phyloP scores from a whole-genome alignment of 2,329 filamentous ascomycete genomes.

The Fusarium zealandicum region DNA sequence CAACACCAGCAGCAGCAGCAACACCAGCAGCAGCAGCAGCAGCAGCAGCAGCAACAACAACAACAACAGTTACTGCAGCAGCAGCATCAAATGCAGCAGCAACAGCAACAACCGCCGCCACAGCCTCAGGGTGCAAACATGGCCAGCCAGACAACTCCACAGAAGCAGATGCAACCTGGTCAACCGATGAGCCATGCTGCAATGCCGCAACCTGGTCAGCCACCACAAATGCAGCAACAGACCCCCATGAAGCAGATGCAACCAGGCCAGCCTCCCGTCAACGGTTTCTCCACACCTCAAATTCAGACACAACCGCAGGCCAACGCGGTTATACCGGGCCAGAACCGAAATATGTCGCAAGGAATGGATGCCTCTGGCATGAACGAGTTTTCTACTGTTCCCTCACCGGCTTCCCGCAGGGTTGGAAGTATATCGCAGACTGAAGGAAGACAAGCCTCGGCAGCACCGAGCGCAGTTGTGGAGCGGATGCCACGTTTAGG shows the following conservation, averaged over 20 bases:
- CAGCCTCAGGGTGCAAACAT: slow-evolving; percentile 44
- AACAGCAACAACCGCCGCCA: slow-evolving; percentile 46
- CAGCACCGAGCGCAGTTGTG: slow-evolving; percentile 21
- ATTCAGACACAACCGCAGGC: slow-evolving; percentile 37
- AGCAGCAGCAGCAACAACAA: slow-evolving; percentile 47
- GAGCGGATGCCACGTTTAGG: slow-evolving; percentile 50
- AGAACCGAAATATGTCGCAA: slow-evolving; percentile 60
- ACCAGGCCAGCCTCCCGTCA: slow-evolving; percentile 48
- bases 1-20: slow-evolving; percentile 52
- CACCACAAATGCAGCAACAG: slow-evolving; percentile 43
- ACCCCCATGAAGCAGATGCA: slow-evolving; percentile 54
- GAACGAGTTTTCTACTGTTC: slow-evolving; percentile 52
- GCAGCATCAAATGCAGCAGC: slow-evolving; percentile 41
- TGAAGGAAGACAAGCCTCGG: slow-evolving; percentile 41
- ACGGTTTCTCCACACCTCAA: slow-evolving; percentile 49
- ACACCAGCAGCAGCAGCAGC: slow-evolving; percentile 47
- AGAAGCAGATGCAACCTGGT: slow-evolving; percentile 47
- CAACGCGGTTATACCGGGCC: slow-evolving; percentile 40
- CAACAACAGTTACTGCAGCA: slow-evolving; percentile 49
- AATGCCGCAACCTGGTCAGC: slow-evolving; percentile 46
- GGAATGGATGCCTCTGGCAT: slow-evolving; percentile 52
- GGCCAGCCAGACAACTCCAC: slow-evolving; percentile 40
- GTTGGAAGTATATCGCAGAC: slow-evolving; percentile 51
- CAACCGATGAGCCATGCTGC: slow-evolving; percentile 46
- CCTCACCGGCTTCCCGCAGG: slow-evolving; percentile 54